Base-by-base conservation (phyloP, 2,329 filamentous ascomycete genomes). In the Raffaelea albimanens region DNA sequence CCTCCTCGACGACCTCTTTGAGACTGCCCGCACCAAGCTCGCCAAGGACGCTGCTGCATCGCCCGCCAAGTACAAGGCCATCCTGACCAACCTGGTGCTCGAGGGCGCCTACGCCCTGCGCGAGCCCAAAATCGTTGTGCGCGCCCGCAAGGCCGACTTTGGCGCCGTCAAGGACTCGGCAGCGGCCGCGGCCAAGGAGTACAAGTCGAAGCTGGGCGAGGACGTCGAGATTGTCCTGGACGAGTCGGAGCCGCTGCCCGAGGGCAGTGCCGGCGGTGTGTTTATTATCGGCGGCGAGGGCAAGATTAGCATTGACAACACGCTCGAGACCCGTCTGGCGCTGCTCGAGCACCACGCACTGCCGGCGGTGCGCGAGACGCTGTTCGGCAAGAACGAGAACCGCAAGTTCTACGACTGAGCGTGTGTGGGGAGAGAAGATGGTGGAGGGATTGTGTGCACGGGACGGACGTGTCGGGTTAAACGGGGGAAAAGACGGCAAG, bases 271-370 rank as follows among this genome's bases (percentile, higher is more conserved):
- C 51, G 93, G 93, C 51, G 93, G 93, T 59, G 75, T 95, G 49
- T 65, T 78, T 50, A 81, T 98, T 55, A 69, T 95, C 47, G 88
- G 90, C 55, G 83, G 85, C 56, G 76, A 75, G 55, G 93, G 93
- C 64, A 96, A 91, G 76, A 97, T 98, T 64, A 89, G 95, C 60
- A 91, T 98, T 67, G 90, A 96, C 78, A 97, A 98, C 74, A 97
- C 93, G 47, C 86, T 97, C 57, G 93, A 97, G 64, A 86, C 95
- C 63, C 83, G 93, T 56, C 74, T 98, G 67, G 79, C 78, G 60
- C 75, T 97, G 52, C 80, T 97, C 55, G 85, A 95, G 69, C 82
- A 83, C 49, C 85, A 86, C 56, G 86, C 87, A 45, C 78, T 96
- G 50, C 93, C 93, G 14, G 82, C 82, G 40, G 83, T 98, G 60